phyloP scores from a whole-genome alignment of 495 filamentous ascomycete species.

The Podospora didyma region DNA sequence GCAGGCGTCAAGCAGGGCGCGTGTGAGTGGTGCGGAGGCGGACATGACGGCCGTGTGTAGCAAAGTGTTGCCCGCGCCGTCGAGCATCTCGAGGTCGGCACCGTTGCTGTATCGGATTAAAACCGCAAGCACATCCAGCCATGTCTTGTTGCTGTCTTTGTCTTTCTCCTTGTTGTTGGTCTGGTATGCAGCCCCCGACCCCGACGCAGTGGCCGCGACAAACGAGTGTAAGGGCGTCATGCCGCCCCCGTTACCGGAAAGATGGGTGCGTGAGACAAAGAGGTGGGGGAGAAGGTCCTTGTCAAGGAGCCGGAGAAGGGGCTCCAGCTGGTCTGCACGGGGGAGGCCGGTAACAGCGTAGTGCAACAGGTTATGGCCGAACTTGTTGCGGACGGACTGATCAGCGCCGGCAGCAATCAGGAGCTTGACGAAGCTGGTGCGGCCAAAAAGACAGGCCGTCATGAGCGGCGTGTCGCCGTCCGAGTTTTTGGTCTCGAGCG shows the following conservation, averaged over 20 bases:
- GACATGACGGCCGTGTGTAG: constrained; percentile 52
- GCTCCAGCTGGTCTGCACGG: constrained; percentile 26
- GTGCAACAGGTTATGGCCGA: constrained; percentile 59
- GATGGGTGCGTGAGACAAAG: constrained; percentile 32
- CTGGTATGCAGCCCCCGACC: too few relatives aligned
- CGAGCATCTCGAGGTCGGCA: constrained; percentile 54
- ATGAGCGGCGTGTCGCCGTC: constrained; percentile 58
- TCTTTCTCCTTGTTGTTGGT: not conserved
- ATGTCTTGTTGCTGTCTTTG: not conserved
- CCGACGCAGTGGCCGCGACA: not conserved
- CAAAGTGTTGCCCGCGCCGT: constrained; percentile 63
- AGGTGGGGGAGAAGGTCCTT: constrained; percentile 35
- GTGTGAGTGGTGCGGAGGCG: constrained; percentile 30
- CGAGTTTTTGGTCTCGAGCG: constrained; percentile 50
- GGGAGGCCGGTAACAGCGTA: constrained; percentile 36
- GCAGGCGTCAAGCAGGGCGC: constrained; percentile 50
- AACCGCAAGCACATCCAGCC: constrained; percentile 29
- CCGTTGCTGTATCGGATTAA: constrained; percentile 40
- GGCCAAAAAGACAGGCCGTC: constrained; percentile 50
- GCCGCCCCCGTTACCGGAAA: constrained; percentile 14
- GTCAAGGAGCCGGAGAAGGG: constrained; percentile 53
- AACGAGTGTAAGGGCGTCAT: constrained; percentile 5
- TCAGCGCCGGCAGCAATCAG: constrained; percentile 63
- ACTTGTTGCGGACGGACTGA: constrained; percentile 50
- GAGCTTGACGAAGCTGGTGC: constrained; percentile 48